These are phyloP conservation scores for Epichloe gansuensis DNA, from an alignment of 2,329 filamentous ascomycete species.

Conservation along the genomic window DNA sequence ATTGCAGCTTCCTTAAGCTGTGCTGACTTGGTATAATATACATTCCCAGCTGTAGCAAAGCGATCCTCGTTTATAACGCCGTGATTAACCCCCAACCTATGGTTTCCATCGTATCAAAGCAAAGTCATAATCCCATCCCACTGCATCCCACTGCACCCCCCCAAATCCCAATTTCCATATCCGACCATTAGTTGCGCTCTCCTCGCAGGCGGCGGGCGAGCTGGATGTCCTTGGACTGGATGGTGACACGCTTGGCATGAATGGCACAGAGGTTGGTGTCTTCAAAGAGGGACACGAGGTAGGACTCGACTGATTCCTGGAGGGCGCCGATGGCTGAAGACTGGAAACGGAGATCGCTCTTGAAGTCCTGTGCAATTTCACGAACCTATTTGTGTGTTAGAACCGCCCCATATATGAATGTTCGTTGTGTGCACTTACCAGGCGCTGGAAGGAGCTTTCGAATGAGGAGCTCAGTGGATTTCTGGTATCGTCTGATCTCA, in stretches of 20 bases:
- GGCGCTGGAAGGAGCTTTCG: slow-evolving; percentile 92
- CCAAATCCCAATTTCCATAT: neutral
- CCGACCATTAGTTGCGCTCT: slow-evolving; percentile 61
- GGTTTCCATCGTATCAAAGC: slow-evolving; percentile 25
- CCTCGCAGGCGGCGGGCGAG: slow-evolving; percentile 90
- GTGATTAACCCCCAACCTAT: slow-evolving; percentile 31
- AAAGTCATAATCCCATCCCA: slow-evolving; percentile 27
- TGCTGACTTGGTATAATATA: slow-evolving; percentile 27
- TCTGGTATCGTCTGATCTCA: slow-evolving; percentile 98
- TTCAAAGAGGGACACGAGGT: slow-evolving; percentile 95
- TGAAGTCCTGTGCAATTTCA: slow-evolving; percentile 94
- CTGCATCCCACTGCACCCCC: no score
- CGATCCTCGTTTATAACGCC: slow-evolving; percentile 33
- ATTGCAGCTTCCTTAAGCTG: slow-evolving; percentile 10
- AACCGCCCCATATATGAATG: neutral
- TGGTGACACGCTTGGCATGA: slow-evolving; percentile 98
- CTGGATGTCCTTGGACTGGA: slow-evolving; percentile 96
- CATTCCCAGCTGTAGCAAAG: slow-evolving; percentile 28
- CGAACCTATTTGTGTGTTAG: slow-evolving; percentile 44
- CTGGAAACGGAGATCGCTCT: slow-evolving; percentile 94
- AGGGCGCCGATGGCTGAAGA: slow-evolving; percentile 94
- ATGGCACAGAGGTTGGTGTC: slow-evolving; percentile 98
- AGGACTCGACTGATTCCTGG: slow-evolving; percentile 97
- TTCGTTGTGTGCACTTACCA: slow-evolving; percentile 40
- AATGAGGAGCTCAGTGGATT: slow-evolving; percentile 90